These are phyloP conservation scores for Cyberlindnera mrakii DNA, from an alignment of 805 yeast species.

Conservation along the genomic window DNA sequence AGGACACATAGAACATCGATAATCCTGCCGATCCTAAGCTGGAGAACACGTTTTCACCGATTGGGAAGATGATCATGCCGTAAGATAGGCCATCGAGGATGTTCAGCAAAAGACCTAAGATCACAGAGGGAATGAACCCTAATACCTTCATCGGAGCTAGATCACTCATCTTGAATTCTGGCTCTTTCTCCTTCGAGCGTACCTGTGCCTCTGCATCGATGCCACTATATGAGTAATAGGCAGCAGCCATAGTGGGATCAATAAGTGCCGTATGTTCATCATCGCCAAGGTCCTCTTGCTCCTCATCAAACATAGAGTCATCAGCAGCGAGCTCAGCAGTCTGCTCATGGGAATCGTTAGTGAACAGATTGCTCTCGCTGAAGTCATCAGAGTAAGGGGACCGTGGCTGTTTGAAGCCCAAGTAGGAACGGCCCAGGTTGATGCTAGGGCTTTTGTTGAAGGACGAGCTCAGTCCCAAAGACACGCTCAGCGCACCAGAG, in stretches of 20 bases:
- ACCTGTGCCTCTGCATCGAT: conserved; percentile 7
- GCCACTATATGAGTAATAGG: conserved; percentile 8
- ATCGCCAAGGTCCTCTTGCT: not conserved
- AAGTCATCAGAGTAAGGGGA: not conserved
- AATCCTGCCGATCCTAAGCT: conserved; percentile 82
- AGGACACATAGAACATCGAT: conserved; percentile 90
- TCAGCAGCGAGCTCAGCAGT: conserved; percentile 54
- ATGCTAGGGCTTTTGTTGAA: conserved; percentile 7
- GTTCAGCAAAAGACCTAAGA: conserved; percentile 78
- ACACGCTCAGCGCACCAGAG: conserved; percentile 22
- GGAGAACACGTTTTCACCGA: conserved; percentile 72
- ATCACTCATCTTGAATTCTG: conserved; percentile 10
- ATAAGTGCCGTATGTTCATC: conserved; percentile 7
- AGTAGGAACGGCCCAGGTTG: conserved; percentile 20
- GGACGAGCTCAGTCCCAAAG: conserved; percentile 23
- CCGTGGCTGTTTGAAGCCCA: conserved; percentile 18
- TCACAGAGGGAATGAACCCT: conserved; percentile 62
- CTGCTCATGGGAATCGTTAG: conserved; percentile 36
- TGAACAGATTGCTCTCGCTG: not conserved
- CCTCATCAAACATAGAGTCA: conserved; percentile 35
- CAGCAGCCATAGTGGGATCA: conserved; percentile 5
- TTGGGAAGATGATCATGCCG: conserved; percentile 96
- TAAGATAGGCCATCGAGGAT: conserved; percentile 90
- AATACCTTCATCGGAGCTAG: conserved; percentile 12
- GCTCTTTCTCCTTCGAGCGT: not conserved